Conservation (phyloP, 2,329 filamentous ascomycete genomes). For the Helotiales sp. region DNA sequence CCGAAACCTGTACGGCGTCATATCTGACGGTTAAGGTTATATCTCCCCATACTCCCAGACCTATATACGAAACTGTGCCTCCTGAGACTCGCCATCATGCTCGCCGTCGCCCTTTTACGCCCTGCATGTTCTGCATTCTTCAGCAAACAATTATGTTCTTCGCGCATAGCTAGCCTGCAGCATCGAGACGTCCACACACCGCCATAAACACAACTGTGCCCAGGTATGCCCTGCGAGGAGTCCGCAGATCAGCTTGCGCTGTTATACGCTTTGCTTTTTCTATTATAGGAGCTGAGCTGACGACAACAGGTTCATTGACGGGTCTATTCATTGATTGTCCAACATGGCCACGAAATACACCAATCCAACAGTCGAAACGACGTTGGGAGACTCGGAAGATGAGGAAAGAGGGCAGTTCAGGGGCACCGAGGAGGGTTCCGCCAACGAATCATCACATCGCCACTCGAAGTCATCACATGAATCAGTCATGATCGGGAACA, state of each 20-base stretch:
- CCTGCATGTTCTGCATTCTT: slow-evolving; percentile 3
- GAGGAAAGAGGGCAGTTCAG: slow-evolving; percentile 25
- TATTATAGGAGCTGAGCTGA: slow-evolving; percentile 1
- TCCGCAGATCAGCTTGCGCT: slow-evolving; percentile 1
- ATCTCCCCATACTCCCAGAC: slow-evolving; percentile 6
- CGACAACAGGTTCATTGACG: slow-evolving; percentile 9
- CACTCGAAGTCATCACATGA: slow-evolving; percentile 14
- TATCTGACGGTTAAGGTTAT: not conserved
- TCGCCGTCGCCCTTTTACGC: slow-evolving; percentile 11
- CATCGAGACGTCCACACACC: slow-evolving; percentile 21
- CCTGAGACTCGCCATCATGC: slow-evolving; percentile 16
- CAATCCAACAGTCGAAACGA: slow-evolving; percentile 29
- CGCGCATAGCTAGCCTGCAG: slow-evolving; percentile 21
- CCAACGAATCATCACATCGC: slow-evolving; percentile 16
- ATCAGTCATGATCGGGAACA: slow-evolving; percentile 26
- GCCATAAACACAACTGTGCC: slow-evolving; percentile 17
- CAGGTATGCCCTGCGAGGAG: slow-evolving; percentile 23
- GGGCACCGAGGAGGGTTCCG: slow-evolving; percentile 14
- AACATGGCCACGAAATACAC: slow-evolving; percentile 32
- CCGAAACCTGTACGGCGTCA: not conserved
- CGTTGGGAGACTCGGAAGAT: slow-evolving; percentile 32
- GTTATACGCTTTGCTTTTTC: slow-evolving; percentile 20
- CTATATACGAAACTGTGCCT: slow-evolving; percentile 17
- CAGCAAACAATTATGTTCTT: slow-evolving; percentile 16
- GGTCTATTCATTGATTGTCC: slow-evolving; percentile 11